A percentile compares a stretch with the other conserved stretches of the same genome.
phyloP scores from a whole-genome alignment of 2,329 filamentous ascomycete genomes.

The Aspergillus latus region DNA sequence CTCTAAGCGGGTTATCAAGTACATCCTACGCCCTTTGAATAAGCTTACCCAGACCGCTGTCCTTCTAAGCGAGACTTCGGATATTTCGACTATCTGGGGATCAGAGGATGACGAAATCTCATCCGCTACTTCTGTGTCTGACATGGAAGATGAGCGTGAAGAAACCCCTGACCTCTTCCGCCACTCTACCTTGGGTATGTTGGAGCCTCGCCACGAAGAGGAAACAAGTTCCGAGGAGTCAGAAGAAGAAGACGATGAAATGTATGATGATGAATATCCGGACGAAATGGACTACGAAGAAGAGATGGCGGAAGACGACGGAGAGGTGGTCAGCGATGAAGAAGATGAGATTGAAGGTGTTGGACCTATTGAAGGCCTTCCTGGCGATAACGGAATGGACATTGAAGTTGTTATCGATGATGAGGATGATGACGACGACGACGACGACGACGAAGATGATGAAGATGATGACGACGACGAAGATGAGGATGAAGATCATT shows the following conservation, averaged over 20 bases:
- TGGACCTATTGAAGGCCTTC: conserved; percentile 66
- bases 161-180: conserved; percentile 97
- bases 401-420: conserved; percentile 89
- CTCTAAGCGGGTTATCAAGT: conserved; percentile 92
- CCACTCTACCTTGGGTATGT: conserved; percentile 92
- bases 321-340: conserved; percentile 86
- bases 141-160: conserved; percentile 80
- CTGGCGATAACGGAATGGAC: conserved; percentile 62
- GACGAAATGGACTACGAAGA: conserved; percentile 94
- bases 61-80: conserved; percentile 75
- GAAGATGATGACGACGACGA: conserved; percentile 63
- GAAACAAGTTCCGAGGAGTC: conserved; percentile 71
- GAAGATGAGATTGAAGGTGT: conserved; percentile 79
- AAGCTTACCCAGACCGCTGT: conserved; percentile 85
- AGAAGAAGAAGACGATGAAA: conserved; percentile 75
- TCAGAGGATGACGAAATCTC: conserved; percentile 84
- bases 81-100: conserved; percentile 67
- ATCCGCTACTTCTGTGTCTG: conserved; percentile 84
- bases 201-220: conserved; percentile 73
- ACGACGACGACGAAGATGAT: conserved; percentile 59
- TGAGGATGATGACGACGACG: conserved; percentile 61
- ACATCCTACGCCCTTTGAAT: conserved; percentile 86
- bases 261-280: conserved; percentile 87
- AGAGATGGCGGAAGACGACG: conserved; percentile 73
- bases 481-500: conserved; percentile 59